phyloP scores from a whole-genome alignment of 352 stramenopile species.

The Phytophthora fragariaefolia region DNA sequence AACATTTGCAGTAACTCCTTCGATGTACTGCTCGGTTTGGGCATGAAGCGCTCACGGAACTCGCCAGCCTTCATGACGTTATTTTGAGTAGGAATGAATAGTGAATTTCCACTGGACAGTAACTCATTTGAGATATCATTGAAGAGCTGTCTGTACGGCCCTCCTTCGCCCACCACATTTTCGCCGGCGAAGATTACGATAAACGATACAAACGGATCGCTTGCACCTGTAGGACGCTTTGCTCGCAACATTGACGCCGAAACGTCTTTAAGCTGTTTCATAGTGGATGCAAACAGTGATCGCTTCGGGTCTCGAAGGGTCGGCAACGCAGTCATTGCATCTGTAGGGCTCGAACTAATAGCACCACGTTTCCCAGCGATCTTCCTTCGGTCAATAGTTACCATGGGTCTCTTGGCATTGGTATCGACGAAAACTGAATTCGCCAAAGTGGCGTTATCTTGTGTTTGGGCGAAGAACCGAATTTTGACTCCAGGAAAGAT shows the following conservation, averaged over 20 bases:
- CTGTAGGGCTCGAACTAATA: constrained; percentile 4
- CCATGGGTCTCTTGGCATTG: constrained; percentile 62
- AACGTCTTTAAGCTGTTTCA: constrained; percentile 58
- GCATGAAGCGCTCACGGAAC: constrained; percentile 71
- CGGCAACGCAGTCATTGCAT: constrained; percentile 21
- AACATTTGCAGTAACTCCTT: constrained; percentile 72
- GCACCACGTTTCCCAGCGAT: constrained; percentile 44
- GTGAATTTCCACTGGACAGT: constrained; percentile 47
- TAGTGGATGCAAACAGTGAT: constrained; percentile 78
- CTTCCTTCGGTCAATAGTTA: constrained; percentile 73
- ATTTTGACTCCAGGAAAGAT: constrained; percentile 84
- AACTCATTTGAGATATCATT: constrained; percentile 79
- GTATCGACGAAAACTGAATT: constrained; percentile 51
- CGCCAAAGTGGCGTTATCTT: constrained; percentile 75
- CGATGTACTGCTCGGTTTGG: constrained; percentile 60
- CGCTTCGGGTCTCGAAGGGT: constrained; percentile 51
- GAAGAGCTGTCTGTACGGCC: constrained; percentile 82
- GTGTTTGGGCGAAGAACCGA: constrained; percentile 67
- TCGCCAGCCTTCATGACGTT: constrained; percentile 75
- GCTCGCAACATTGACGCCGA: constrained; percentile 58
- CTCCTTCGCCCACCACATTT: constrained; percentile 83
- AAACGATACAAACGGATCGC: constrained; percentile 84
- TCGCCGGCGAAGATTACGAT: constrained; percentile 80
- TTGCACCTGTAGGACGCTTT: constrained; percentile 78
- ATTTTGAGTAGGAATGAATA: constrained; percentile 82